Percentiles rank a stretch among this genome's conserved stretches.
These are phyloP conservation scores for Monosporascus sp. DNA, from an alignment of 2,329 filamentous ascomycete genomes.

Conservation along the genomic window DNA sequence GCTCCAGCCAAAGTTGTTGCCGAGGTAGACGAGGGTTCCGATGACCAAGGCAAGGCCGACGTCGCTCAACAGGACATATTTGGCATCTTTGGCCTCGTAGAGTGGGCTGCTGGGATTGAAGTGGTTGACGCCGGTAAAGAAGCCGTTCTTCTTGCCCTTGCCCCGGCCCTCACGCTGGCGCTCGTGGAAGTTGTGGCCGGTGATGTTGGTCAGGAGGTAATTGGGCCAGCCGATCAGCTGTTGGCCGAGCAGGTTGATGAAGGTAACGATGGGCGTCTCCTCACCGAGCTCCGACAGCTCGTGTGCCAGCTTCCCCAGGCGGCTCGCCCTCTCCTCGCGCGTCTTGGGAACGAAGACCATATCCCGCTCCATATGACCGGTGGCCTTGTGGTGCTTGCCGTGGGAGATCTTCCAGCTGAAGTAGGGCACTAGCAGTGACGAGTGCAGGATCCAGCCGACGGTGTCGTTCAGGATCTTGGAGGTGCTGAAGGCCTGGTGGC, in stretches of 20 bases:
- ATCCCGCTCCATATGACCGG: constrained; percentile 92
- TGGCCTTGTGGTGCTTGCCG: constrained; percentile 99
- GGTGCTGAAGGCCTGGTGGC: constrained; percentile 93
- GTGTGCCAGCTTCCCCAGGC: constrained; percentile 68
- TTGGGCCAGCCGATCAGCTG: constrained; percentile 90
- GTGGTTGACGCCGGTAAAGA: constrained; percentile 82
- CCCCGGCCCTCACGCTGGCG: constrained; percentile 89
- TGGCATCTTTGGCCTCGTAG: constrained; percentile 86
- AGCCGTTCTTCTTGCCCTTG: constrained; percentile 84
- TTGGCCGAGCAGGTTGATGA: constrained; percentile 69
- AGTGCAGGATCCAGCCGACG: constrained; percentile 89
- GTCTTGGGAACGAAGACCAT: constrained; percentile 99
- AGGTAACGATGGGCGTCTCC: constrained; percentile 85
- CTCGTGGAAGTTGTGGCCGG: constrained; percentile 92
- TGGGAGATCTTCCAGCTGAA: constrained; percentile 99
- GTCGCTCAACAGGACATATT: constrained; percentile 82
- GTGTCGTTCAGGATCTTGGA: constrained; percentile 87
- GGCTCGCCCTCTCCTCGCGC: constrained; percentile 71
- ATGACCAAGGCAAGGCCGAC: constrained; percentile 66
- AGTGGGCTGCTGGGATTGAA: constrained; percentile 84
- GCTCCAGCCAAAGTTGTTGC: constrained; percentile 71
- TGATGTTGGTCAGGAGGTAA: constrained; percentile 89
- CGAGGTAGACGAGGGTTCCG: constrained; percentile 60
- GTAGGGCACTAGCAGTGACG: constrained; percentile 84
- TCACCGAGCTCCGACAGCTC: constrained; percentile 86